phyloP scores from a whole-genome alignment of 148 eudicot genomes.

The Dianthus caryophyllus region DNA sequence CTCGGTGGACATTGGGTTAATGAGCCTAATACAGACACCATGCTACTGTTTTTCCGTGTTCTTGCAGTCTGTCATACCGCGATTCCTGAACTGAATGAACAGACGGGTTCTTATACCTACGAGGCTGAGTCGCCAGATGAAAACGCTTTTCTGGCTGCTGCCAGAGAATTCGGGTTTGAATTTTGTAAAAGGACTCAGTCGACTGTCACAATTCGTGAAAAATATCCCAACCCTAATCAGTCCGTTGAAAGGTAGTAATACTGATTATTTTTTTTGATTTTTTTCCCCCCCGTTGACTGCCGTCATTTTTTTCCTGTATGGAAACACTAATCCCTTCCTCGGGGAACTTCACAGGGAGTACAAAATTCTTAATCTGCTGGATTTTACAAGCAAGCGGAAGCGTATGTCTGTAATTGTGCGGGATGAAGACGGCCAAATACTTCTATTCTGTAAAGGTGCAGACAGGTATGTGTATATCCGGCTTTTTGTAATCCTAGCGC shows the following conservation, averaged over 20 bases:
- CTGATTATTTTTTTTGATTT: background rate
- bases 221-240: slow-evolving; percentile 42
- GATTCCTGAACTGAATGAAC: slow-evolving; percentile 78
- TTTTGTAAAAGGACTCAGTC: slow-evolving; percentile 79
- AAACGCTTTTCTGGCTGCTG: slow-evolving; percentile 88
- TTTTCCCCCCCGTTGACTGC: background rate
- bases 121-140: slow-evolving; percentile 99
- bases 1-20: slow-evolving; percentile 67
- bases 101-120: slow-evolving; percentile 56
- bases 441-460: slow-evolving; percentile 93
- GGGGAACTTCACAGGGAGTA: slow-evolving; percentile 54
- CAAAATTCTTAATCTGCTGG: slow-evolving; percentile 80
- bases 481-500: too few species aligned
- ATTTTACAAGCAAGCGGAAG: slow-evolving; percentile 94
- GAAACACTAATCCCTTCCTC: background rate
- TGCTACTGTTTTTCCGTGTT: slow-evolving; percentile 65
- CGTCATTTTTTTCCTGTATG: background rate
- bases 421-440: slow-evolving; percentile 71
- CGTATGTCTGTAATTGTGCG: slow-evolving; percentile 87
- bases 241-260: slow-evolving; percentile 66
- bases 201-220: slow-evolving; percentile 70
- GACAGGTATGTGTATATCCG: slow-evolving; percentile 76
- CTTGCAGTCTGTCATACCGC: slow-evolving; percentile 95
- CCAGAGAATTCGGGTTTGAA: slow-evolving; percentile 94
- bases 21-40: slow-evolving; percentile 53